phyloP scores from a whole-genome alignment of 1,284 basidiomycete species.

The Puccinia coronata region DNA sequence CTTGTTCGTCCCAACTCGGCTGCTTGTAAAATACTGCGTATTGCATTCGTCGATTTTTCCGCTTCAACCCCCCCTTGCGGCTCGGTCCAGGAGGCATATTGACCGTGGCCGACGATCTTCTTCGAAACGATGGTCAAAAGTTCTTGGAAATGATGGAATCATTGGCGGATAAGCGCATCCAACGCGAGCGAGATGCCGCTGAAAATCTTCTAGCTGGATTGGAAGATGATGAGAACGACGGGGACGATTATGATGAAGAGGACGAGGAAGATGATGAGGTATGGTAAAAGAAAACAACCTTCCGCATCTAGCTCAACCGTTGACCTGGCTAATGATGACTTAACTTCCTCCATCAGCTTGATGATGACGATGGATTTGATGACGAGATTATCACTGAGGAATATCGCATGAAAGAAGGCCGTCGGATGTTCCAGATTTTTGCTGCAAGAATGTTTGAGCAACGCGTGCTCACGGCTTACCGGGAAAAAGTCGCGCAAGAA shows the following conservation, averaged over 20 bases:
- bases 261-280: constrained; percentile 61
- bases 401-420: constrained; percentile 97
- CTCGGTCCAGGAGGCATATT: constrained; percentile 77
- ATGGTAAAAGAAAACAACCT: too few relatives aligned
- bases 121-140: constrained; percentile 97
- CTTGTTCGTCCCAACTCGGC: constrained; percentile 38
- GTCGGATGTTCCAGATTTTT: constrained; percentile 99
- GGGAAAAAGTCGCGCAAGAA: constrained; percentile 88
- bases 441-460: constrained; percentile 99
- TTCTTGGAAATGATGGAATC: constrained; percentile 99
- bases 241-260: constrained; percentile 64
- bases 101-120: constrained; percentile 96
- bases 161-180: constrained; percentile 88
- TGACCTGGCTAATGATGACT: constrained; percentile 55
- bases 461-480: constrained; percentile 86
- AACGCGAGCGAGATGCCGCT: constrained; percentile 85
- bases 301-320: constrained; percentile 45
- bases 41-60: constrained; percentile 22
- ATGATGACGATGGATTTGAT: constrained; percentile 57
- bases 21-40: constrained; percentile 34
- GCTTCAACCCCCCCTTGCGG: constrained; percentile 56
- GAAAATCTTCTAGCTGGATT: constrained; percentile 65
- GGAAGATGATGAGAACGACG: constrained; percentile 64
- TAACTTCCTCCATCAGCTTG: constrained; percentile 49
- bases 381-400: constrained; percentile 62